Evolutionary conservation across 202 grass and related monocot genomes (phyloP).

Genomic region (Digitaria exilis): DNA sequence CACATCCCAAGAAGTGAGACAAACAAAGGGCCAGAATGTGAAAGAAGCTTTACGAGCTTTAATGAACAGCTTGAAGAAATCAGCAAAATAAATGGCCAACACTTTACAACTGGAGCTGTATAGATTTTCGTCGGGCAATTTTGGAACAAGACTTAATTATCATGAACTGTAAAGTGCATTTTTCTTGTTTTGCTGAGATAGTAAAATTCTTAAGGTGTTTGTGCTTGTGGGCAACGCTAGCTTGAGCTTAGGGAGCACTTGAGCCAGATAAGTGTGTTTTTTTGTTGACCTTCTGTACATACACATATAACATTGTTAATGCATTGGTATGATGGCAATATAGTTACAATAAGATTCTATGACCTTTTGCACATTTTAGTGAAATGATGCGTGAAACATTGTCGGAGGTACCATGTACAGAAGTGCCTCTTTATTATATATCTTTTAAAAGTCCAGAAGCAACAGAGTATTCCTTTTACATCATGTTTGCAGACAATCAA

Average conservation of each 20-base stretch:
- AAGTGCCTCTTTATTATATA: background rate
- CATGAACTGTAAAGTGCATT: constrained; percentile 28
- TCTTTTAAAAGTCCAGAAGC: background rate
- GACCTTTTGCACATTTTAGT: background rate
- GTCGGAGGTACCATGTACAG: background rate
- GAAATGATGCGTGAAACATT: background rate
- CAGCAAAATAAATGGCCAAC: constrained; percentile 49
- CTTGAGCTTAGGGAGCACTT: constrained; percentile 16
- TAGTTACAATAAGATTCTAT: background rate
- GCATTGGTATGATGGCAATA: background rate
- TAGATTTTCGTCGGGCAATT: constrained; percentile 43
- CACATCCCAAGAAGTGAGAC: constrained; percentile 69
- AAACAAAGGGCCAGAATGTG: constrained; percentile 57
- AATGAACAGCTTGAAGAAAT: constrained; percentile 74
- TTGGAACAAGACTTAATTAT: constrained; percentile 20
- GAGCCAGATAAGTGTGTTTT: constrained; percentile 2
- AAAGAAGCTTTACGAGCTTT: constrained; percentile 71
- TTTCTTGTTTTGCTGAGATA: constrained; percentile 34
- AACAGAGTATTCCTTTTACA: background rate
- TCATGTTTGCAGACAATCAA: constrained; percentile 9
- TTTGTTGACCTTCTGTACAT: constrained; percentile 33
- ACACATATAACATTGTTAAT: constrained; percentile 13
- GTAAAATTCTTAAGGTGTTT: constrained; percentile 22
- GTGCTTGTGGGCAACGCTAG: background rate
- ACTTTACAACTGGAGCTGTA: constrained; percentile 36